These are phyloP conservation scores for Neohortaea acidophila DNA, from an alignment of 495 filamentous ascomycete genomes.

Conservation along the genomic window DNA sequence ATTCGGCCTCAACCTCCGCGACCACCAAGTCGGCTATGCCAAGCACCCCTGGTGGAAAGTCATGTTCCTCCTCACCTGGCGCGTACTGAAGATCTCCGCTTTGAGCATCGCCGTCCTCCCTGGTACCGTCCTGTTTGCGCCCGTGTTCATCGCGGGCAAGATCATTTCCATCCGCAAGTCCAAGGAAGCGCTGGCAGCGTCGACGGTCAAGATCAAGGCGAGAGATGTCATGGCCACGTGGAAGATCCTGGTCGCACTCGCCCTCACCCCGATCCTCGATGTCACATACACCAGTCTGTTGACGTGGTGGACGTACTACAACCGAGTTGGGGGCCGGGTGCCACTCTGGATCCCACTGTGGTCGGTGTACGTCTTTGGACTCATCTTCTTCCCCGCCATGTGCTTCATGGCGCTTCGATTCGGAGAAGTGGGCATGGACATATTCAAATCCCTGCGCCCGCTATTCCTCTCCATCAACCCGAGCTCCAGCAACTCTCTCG, in stretches of 20 bases:
- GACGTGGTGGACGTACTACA: conserved; percentile 62
- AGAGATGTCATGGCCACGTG: conserved; percentile 95
- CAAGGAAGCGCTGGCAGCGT: conserved; percentile 75
- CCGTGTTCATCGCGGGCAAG: conserved; percentile 83
- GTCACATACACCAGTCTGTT: conserved; percentile 60
- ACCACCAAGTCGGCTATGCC: conserved; percentile 92
- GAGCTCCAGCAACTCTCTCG: conserved; percentile 65
- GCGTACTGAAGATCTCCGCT: conserved; percentile 56
- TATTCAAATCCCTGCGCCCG: conserved; percentile 82
- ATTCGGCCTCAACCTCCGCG: conserved; percentile 67
- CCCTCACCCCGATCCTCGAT: conserved; percentile 75
- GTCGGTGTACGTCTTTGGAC: conserved; percentile 52
- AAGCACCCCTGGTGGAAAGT: conserved; percentile 64
- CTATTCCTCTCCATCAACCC: conserved; percentile 81
- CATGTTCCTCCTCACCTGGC: conserved; percentile 62
- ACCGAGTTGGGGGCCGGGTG: conserved; percentile 63
- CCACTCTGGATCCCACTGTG: conserved; percentile 70
- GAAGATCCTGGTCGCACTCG: conserved; percentile 88
- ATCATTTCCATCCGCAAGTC: conserved; percentile 84
- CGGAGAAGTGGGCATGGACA: conserved; percentile 96
- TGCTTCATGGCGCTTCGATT: conserved; percentile 91
- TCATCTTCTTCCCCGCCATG: conserved; percentile 71
- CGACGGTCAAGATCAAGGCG: conserved; percentile 85
- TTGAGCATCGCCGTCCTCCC: conserved; percentile 73
- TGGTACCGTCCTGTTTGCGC: conserved; percentile 72